Evolutionary conservation across 768 basidiomycete genomes (phyloP).

Genomic region (Xanthoconium stramineum): DNA sequence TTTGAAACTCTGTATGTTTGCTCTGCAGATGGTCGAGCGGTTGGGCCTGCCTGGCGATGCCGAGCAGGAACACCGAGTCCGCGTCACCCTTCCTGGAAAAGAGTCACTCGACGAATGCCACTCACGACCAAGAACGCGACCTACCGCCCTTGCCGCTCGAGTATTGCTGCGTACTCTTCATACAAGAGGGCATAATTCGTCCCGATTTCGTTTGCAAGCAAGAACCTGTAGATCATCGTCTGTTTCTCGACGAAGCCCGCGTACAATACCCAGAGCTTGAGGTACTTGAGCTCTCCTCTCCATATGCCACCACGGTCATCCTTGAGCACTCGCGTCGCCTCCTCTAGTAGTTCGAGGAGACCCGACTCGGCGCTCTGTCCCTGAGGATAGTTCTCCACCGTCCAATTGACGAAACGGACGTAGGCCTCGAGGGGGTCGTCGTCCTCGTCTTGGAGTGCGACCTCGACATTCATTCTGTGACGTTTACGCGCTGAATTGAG

Average conservation of each 20-base stretch:
- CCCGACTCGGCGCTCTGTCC: constrained; percentile 87
- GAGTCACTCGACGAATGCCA: constrained; percentile 26
- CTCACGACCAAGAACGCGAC: constrained; percentile 30
- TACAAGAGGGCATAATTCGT: constrained; percentile 78
- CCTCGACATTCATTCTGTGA: constrained; percentile 67
- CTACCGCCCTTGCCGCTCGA: constrained; percentile 82
- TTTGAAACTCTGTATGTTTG: constrained; percentile 85
- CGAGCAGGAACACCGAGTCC: constrained; percentile 86
- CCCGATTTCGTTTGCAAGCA: constrained; percentile 90
- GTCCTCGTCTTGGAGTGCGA: constrained; percentile 71
- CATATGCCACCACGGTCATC: constrained; percentile 72
- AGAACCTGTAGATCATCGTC: constrained; percentile 82
- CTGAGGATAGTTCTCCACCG: constrained; percentile 90
- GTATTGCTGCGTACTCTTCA: constrained; percentile 84
- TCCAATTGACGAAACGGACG: constrained; percentile 85
- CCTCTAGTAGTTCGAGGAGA: constrained; percentile 88
- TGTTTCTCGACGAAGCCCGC: constrained; percentile 90
- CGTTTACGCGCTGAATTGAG: constrained; percentile 62
- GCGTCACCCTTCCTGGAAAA: constrained; percentile 72
- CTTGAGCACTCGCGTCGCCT: constrained; percentile 83
- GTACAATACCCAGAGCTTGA: constrained; percentile 94
- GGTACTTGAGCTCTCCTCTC: constrained; percentile 77
- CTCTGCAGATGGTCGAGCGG: constrained; percentile 79
- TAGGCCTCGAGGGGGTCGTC: constrained; percentile 86
- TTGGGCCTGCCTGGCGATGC: constrained; percentile 76